Conservation (phyloP, 305 asterid species). For the Vinca major region DNA sequence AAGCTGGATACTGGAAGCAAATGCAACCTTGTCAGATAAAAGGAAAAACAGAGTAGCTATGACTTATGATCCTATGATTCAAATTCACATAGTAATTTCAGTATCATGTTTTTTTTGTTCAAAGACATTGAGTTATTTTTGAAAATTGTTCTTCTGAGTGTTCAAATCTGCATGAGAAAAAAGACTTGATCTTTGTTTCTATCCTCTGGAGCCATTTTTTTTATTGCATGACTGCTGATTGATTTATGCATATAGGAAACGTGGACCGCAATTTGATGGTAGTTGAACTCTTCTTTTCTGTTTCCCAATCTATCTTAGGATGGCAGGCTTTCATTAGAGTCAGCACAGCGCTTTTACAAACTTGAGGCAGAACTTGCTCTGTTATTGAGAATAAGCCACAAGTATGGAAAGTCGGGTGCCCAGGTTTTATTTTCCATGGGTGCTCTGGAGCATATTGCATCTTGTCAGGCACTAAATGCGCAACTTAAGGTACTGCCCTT, state of each 20-base stretch:
- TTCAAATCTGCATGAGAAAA: not conserved
- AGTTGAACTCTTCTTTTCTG: not conserved
- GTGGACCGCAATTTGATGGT: not conserved
- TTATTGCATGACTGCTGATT: not conserved
- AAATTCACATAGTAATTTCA: not conserved
- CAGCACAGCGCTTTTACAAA: conserved; percentile 84
- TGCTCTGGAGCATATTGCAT: conserved; percentile 65
- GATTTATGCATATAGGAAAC: not conserved
- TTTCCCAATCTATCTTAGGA: conserved; percentile 38
- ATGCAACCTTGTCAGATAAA: not conserved
- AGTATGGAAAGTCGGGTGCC: conserved; percentile 79
- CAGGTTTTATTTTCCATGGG: conserved; percentile 88
- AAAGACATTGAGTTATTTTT: not conserved
- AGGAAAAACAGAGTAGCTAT: not conserved
- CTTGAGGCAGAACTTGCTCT: conserved; percentile 83
- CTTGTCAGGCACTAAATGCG: conserved; percentile 61
- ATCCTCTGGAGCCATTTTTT: not conserved
- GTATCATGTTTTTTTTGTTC: not conserved
- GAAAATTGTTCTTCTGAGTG: not conserved
- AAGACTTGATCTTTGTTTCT: not conserved
- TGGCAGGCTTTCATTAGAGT: conserved; percentile 62
- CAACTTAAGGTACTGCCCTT: conserved; percentile 51
- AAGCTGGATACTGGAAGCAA: not conserved
- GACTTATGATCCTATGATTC: not conserved
- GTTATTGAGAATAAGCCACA: conserved; percentile 78